Percentiles rank a stretch among this genome's conserved stretches.
phyloP scores from a whole-genome alignment of 768 basidiomycete species.

The Psilocybe sp. region DNA sequence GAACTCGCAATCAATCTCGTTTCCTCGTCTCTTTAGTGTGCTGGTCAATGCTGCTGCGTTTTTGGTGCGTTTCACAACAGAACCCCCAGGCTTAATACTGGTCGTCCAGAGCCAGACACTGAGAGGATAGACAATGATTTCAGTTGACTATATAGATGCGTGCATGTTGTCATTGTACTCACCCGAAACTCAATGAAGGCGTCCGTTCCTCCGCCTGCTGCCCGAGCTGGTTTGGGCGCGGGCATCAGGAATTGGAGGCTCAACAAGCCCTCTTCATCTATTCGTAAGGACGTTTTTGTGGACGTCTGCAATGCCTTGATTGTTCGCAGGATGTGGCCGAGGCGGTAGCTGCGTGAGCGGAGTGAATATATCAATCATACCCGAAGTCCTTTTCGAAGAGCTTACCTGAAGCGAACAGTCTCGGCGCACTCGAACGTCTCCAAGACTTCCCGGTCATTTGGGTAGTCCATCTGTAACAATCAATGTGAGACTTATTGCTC shows the following conservation, averaged over 20 bases:
- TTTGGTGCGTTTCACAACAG: too few species aligned
- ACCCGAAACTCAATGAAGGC: slow-evolving; percentile 91
- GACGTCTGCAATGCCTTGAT: slow-evolving; percentile 78
- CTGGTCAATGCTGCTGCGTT: too few species aligned
- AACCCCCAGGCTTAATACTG: too few species aligned
- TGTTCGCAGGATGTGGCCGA: slow-evolving; percentile 70
- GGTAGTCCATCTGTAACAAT: slow-evolving; percentile 82
- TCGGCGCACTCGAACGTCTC: slow-evolving; percentile 83
- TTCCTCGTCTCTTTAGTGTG: too few species aligned
- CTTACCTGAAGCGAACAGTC: slow-evolving; percentile 68
- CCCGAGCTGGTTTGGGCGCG: slow-evolving; percentile 39
- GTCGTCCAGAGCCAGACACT: slow-evolving; percentile 41
- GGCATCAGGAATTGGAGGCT: slow-evolving; percentile 91
- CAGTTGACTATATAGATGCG: not conserved
- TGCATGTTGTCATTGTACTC: slow-evolving; percentile 25
- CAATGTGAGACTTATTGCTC: not conserved
- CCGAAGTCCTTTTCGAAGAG: too few species aligned
- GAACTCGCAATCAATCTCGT: too few species aligned
- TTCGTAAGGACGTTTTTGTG: slow-evolving; percentile 84
- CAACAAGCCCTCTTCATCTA: slow-evolving; percentile 78
- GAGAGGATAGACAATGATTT: not conserved
- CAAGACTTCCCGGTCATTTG: slow-evolving; percentile 87
- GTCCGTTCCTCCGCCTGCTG: slow-evolving; percentile 38
- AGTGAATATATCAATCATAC: not conserved
- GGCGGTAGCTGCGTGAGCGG: slow-evolving; percentile 63